A percentile compares a stretch with the other conserved stretches of the same genome.
These are phyloP conservation scores for Leccinum disarticulatum DNA, from an alignment of 768 basidiomycete species.

Conservation along the genomic window DNA sequence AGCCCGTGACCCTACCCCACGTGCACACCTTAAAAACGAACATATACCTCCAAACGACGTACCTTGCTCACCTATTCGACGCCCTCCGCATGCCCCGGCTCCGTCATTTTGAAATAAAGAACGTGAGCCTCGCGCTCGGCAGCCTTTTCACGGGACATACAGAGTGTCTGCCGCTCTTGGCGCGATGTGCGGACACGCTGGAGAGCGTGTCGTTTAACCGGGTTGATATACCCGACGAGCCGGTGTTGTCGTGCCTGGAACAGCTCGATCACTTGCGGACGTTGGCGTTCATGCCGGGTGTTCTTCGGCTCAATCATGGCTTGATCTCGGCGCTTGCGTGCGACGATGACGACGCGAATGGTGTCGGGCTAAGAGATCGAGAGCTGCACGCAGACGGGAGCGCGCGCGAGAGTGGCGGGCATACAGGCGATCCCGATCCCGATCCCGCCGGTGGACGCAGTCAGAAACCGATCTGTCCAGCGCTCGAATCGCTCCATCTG, in stretches of 20 bases:
- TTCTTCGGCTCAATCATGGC: conserved; percentile 34
- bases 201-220: conserved; percentile 25
- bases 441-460: background rate
- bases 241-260: conserved; percentile 21
- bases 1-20: conserved; percentile 27
- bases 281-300: conserved; percentile 25
- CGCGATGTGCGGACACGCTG: conserved; percentile 29
- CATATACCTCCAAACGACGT: conserved; percentile 28
- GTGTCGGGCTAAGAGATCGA: background rate
- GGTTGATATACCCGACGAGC: conserved; percentile 23
- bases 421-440: background rate
- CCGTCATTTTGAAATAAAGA: conserved; percentile 27
- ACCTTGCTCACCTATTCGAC: conserved; percentile 27
- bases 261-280: conserved; percentile 20
- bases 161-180: conserved; percentile 30
- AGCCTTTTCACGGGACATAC: conserved; percentile 24
- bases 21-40: conserved; percentile 29
- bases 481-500: conserved; percentile 25
- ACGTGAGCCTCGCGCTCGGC: conserved; percentile 31
- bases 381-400: background rate
- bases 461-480: conserved; percentile 18
- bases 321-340: conserved; percentile 25
- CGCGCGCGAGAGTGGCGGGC: too few relatives aligned
- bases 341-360: background rate
- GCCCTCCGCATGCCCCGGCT: conserved; percentile 26